Conservation (phyloP, 441 rosid genomes). For the Euphorbia schlechtendalii region DNA sequence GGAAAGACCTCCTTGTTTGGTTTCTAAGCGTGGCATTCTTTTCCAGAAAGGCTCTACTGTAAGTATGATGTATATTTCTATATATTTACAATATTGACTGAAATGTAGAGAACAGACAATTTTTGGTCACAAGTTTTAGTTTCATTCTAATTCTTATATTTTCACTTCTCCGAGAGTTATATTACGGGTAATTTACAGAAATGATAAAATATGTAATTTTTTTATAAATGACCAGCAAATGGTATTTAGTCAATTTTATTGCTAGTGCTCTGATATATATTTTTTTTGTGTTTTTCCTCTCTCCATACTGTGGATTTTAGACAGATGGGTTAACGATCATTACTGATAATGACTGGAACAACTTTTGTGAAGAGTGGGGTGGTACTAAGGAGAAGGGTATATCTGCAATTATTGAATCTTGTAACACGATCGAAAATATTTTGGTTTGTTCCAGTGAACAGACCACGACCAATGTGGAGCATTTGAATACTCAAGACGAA, state of each 20-base stretch:
- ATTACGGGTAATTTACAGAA: background rate
- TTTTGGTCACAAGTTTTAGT: background rate
- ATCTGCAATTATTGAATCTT: slow-evolving; percentile 59
- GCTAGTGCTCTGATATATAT: slow-evolving; percentile 15
- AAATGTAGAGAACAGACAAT: background rate
- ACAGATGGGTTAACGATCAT: slow-evolving; percentile 84
- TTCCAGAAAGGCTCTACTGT: slow-evolving; percentile 66
- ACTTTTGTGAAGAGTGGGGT: slow-evolving; percentile 97
- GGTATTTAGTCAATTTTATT: background rate
- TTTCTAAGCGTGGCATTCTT: slow-evolving; percentile 63
- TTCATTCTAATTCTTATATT: background rate
- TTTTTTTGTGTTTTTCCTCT: slow-evolving; percentile 9
- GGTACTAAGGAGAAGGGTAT: slow-evolving; percentile 63
- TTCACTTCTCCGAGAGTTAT: background rate
- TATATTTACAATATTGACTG: background rate
- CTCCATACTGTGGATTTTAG: slow-evolving; percentile 44
- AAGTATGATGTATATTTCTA: slow-evolving; percentile 33
- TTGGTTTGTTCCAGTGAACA: slow-evolving; percentile 32
- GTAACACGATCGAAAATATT: slow-evolving; percentile 25
- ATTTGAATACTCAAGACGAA: slow-evolving; percentile 42
- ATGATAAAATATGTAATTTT: background rate
- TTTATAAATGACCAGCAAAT: background rate
- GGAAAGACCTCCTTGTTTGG: slow-evolving; percentile 82
- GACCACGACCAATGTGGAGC: slow-evolving; percentile 36
- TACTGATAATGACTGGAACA: slow-evolving; percentile 83